A percentile compares a stretch with the other conserved stretches of the same genome.
phyloP scores from a whole-genome alignment of 73 alveolate species.

The Symbiodinium pilosum region DNA sequence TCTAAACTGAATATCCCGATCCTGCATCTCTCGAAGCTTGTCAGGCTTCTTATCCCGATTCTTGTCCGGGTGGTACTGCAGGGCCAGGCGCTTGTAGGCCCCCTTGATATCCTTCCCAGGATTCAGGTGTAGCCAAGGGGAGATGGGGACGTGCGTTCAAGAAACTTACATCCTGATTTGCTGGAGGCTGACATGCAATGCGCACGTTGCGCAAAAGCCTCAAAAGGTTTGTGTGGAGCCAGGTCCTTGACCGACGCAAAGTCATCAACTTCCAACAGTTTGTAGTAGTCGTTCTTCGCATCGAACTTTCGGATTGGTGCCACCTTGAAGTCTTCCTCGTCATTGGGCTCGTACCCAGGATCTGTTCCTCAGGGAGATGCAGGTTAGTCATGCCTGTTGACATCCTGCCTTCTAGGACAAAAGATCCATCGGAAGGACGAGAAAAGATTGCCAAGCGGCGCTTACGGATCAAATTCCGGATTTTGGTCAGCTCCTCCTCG shows the following conservation, averaged over 20 bases:
- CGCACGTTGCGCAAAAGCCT: too few relatives aligned
- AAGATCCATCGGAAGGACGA: neutral
- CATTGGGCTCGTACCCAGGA: slow-evolving; percentile 80
- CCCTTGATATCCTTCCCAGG: slow-evolving; percentile 48
- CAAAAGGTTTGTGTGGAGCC: neutral
- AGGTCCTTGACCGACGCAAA: slow-evolving; percentile 76
- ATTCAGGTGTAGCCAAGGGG: too few relatives aligned
- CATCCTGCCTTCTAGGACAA: neutral
- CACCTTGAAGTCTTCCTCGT: slow-evolving; percentile 87
- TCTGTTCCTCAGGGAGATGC: slow-evolving; percentile 28
- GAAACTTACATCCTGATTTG: too few relatives aligned
- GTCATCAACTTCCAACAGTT: slow-evolving; percentile 80
- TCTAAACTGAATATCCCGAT: too few relatives aligned
- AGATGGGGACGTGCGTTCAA: too few relatives aligned
- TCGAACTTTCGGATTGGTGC: neutral
- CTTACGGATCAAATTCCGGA: slow-evolving; percentile 78
- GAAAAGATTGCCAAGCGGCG: slow-evolving; percentile 46
- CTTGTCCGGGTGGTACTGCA: slow-evolving; percentile 92
- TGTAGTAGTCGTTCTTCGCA: slow-evolving; percentile 69
- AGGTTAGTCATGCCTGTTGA: too few relatives aligned
- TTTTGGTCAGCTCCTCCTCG: slow-evolving; percentile 86
- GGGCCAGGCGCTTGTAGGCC: slow-evolving; percentile 73
- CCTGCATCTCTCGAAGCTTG: slow-evolving; percentile 94
- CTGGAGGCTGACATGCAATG: too few relatives aligned
- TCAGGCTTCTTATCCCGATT: slow-evolving; percentile 82